Base-by-base conservation (phyloP, 345 rosid genomes). In the Acer yangbiense region DNA sequence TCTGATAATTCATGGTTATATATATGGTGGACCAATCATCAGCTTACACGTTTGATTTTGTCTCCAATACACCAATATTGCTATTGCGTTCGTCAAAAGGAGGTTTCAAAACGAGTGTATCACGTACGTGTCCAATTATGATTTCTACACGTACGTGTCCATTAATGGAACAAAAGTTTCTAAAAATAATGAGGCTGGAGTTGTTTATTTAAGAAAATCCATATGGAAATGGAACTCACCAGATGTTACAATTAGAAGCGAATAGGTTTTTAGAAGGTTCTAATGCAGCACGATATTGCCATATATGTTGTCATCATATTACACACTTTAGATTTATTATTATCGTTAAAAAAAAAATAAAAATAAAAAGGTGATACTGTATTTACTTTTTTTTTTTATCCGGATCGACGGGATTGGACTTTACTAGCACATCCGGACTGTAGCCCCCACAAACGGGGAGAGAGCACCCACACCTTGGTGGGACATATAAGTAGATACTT, bases 61-160 rank as follows among this genome's bases (percentile, higher is more conserved):
- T 52, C 54, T n/a, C 32, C 20, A 18, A 46, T 3, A 61, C 8
- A 43, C 21, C 21, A 27, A 27, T 27, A 17, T 44, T 35, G 55
- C 20, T 58, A 20, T 29, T 48, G 77, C 29, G 21, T 20, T 65
- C 9, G 71, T 75, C 64, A 52, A 65, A 65, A n/a, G n/a, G 35
- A 35, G 54, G 48, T 50, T 20, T n/a, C 20, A 23, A 61, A 60
- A 2, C 39, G 23, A 64, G 7, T 52, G 39, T 21, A 72, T 20
- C 76, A 72, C 67, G 67, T 58, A 72, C 55, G 67, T 58, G 76
- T 7, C 67, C 1, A 39, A 39, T 57, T 72, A 20, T 18, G 58
- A n/a, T 0, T n/a, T n/a, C n/a, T n/a, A n/a, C 76, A 72, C 67
- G 67, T 58, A 72, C 55, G 67, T 58, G 76, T 7, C 67, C 1